These are phyloP conservation scores for Paraphaeosphaeria minitans DNA, from an alignment of 2,329 filamentous ascomycete species.

Conservation along the genomic window DNA sequence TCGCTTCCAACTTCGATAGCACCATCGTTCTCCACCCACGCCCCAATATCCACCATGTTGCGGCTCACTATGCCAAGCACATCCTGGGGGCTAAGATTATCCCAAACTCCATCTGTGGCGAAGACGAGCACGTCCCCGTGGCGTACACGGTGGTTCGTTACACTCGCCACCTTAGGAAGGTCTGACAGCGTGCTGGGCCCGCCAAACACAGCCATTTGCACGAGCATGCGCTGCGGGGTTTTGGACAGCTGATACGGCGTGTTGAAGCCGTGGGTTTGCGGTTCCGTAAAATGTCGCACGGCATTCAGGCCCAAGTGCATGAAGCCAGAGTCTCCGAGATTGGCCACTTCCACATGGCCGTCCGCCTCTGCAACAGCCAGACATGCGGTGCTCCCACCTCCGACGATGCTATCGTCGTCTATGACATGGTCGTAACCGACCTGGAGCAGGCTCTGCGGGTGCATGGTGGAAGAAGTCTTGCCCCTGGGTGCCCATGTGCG, in stretches of 20 bases:
- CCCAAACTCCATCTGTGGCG: constrained; percentile 93
- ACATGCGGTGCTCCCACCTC: constrained; percentile 90
- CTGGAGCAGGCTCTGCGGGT: constrained; percentile 76
- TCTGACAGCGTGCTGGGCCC: constrained; percentile 73
- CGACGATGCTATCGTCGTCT: constrained; percentile 71
- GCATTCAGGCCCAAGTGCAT: constrained; percentile 84
- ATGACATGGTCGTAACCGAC: constrained; percentile 83
- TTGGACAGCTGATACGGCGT: constrained; percentile 94
- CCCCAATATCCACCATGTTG: constrained; percentile 74
- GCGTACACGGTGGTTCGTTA: constrained; percentile 75
- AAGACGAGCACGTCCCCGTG: constrained; percentile 95
- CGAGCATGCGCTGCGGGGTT: constrained; percentile 78
- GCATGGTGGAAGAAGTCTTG: constrained; percentile 50
- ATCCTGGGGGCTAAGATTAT: constrained; percentile 92
- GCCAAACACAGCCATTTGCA: constrained; percentile 82
- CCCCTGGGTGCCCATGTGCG: constrained; percentile 58
- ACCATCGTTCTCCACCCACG: constrained; percentile 68
- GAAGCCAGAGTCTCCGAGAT: constrained; percentile 94
- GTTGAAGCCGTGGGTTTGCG: constrained; percentile 97
- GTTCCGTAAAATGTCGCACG: constrained; percentile 79
- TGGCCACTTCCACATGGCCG: constrained; percentile 84
- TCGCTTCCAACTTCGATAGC: constrained; percentile 61
- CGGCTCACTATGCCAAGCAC: constrained; percentile 79
- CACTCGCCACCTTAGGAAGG: constrained; percentile 79
- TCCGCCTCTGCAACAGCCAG: constrained; percentile 77